These are phyloP conservation scores for Salix dunnii DNA, from an alignment of 345 rosid genomes.

Conservation along the genomic window DNA sequence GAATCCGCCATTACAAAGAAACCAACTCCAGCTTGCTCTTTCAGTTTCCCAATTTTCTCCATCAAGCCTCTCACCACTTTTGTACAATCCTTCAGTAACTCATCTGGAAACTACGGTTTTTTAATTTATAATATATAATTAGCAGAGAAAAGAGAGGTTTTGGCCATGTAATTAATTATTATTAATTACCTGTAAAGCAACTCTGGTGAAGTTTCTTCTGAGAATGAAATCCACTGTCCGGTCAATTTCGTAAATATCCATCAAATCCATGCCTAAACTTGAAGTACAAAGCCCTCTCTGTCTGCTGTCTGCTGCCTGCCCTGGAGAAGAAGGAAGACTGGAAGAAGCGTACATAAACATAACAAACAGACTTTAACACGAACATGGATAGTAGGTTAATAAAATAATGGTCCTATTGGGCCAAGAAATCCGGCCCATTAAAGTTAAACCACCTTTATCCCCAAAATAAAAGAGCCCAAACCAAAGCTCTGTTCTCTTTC, in stretches of 20 bases:
- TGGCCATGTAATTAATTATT: neutral
- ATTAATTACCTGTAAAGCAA: constrained; percentile 67
- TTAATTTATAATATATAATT: neutral
- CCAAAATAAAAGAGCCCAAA: too few species aligned
- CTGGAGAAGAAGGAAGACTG: neutral
- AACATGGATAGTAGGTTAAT: too few species aligned
- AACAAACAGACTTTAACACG: too few species aligned
- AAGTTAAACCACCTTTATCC: too few species aligned
- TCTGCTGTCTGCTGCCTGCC: neutral
- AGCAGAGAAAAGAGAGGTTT: neutral
- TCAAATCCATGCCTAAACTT: constrained; percentile 41
- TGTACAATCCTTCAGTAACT: constrained; percentile 60
- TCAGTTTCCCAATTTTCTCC: constrained; percentile 33
- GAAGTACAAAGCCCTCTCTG: neutral
- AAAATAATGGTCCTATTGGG: too few species aligned
- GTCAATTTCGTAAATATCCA: constrained; percentile 47
- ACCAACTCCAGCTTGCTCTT: constrained; percentile 37
- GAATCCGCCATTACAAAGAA: constrained; percentile 90
- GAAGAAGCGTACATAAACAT: neutral
- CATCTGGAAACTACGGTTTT: constrained; percentile 70
- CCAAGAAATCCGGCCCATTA: too few species aligned
- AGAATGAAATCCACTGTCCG: constrained; percentile 62
- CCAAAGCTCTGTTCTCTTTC: too few species aligned
- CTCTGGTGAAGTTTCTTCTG: constrained; percentile 51
- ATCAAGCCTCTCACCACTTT: constrained; percentile 51